Evolutionary conservation across 495 filamentous ascomycete genomes (phyloP).

Genomic region (Glonium stellatum): DNA sequence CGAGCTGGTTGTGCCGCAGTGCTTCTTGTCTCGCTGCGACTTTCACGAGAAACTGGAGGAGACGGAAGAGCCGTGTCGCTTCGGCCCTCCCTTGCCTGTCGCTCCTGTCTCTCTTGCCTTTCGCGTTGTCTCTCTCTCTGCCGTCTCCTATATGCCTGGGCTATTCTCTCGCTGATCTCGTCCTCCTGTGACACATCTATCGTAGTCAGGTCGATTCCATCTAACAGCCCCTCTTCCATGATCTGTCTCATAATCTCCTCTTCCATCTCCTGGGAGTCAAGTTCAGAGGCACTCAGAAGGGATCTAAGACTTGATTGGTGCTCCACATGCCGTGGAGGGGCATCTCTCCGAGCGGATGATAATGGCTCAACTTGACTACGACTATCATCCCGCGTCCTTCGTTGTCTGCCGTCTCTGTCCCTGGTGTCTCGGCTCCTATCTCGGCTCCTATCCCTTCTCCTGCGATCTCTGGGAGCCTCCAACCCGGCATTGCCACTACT

Average conservation of each 20-base stretch:
- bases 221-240: slow-evolving; percentile 75
- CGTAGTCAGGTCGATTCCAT: slow-evolving; percentile 77
- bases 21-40: slow-evolving; percentile 10
- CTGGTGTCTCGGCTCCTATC: slow-evolving; percentile 34
- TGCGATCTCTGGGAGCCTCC: slow-evolving; percentile 38
- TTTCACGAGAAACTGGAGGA: slow-evolving; percentile 7
- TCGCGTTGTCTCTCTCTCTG: slow-evolving; percentile 48
- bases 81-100: slow-evolving; percentile 36
- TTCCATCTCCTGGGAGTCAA: slow-evolving; percentile 67
- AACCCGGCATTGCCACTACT: neutral
- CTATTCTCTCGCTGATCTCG: slow-evolving; percentile 80
- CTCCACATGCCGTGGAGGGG: slow-evolving; percentile 54
- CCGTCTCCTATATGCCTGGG: slow-evolving; percentile 71
- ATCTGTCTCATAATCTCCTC: slow-evolving; percentile 87
- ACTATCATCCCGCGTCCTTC: slow-evolving; percentile 10
- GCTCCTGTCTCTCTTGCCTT: slow-evolving; percentile 30
- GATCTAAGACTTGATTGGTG: slow-evolving; percentile 82
- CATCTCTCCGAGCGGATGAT: slow-evolving; percentile 16
- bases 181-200: slow-evolving; percentile 70
- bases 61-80: neutral
- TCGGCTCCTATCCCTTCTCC: slow-evolving; percentile 35
- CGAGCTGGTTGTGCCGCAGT: slow-evolving; percentile 12
- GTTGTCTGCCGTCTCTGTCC: slow-evolving; percentile 6
- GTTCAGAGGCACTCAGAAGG: slow-evolving; percentile 67
- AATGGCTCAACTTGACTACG: slow-evolving; percentile 12